Conservation (phyloP, 164 flowering plant species). For the Magnolia changhungtana region DNA sequence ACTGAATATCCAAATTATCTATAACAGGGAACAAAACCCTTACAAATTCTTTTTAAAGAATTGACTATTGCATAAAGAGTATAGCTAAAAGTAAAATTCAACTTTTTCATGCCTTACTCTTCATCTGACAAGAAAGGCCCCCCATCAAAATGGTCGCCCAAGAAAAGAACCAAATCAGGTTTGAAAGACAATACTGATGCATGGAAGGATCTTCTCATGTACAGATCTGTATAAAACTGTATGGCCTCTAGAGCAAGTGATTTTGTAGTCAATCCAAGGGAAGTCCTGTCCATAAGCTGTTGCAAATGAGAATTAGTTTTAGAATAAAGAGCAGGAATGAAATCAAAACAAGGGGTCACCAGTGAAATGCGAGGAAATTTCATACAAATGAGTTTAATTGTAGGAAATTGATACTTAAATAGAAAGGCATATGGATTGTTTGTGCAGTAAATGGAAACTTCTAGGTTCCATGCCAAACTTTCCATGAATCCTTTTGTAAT, state of each 20-base stretch:
- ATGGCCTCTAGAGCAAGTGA: conserved; percentile 64
- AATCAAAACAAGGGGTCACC: background rate
- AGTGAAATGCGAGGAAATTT: background rate
- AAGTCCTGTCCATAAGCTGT: conserved; percentile 88
- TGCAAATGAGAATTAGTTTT: background rate
- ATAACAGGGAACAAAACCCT: background rate
- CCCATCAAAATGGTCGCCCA: conserved; percentile 94
- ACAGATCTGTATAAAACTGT: conserved; percentile 81
- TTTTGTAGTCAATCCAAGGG: conserved; percentile 60
- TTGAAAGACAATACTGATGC: conserved; percentile 65
- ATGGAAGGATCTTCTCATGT: conserved; percentile 78
- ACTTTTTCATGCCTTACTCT: conserved; percentile 60
- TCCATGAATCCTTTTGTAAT: too few species aligned
- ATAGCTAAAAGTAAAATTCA: background rate
- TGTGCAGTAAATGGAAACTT: too few species aligned
- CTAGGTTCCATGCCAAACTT: too few species aligned
- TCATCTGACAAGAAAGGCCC: conserved; percentile 67
- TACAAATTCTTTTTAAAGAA: background rate
- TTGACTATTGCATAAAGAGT: background rate
- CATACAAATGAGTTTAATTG: too few species aligned
- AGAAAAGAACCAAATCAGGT: conserved; percentile 74
- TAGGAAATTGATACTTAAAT: too few species aligned
- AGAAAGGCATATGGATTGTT: too few species aligned
- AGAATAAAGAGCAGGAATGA: background rate
- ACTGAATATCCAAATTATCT: background rate